Base-by-base conservation (phyloP, 106 monocot species). In the Ottelia alismoides region DNA sequence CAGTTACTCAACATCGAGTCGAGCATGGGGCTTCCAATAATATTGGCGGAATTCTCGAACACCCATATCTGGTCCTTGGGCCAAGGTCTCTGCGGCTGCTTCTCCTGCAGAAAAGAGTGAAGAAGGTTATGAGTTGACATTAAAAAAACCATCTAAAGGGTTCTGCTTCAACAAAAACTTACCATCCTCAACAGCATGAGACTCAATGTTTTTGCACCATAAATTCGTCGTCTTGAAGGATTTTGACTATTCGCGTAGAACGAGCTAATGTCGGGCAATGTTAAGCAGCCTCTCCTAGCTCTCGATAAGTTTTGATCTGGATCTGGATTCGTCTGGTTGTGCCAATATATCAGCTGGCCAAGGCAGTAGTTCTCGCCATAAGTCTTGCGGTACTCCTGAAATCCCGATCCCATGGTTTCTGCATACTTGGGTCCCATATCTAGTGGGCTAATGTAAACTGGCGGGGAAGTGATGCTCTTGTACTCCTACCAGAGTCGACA, bases 261-360 rank as follows among this genome's bases (percentile, higher is more conserved):
- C 32, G 96, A 96, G 25, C 78, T 51, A 2, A 96, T 25, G 46
- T 85, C 81, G 10, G 96, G 96, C 48, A 89, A 49, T 3, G 64
- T 65, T 65, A 96, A 67, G 57, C 96, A 96, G 28, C 96, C 96
- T 50, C 72, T 81, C 58, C 85, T 63, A 51, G 79, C 72, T 65
- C 78, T 84, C 18, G 51, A 65, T 53, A 96, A 72, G 61, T 59
- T 69, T 48, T 25, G 57, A 53, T 96, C 96, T 0, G 96, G 96
- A 18, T 96, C 96, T 14, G 79, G 78, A 64, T 71, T 81, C 17
- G 69, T 76, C 62, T 79, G 84, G 67, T 73, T 76, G 53, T 88
- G 81, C 96, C 96, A 96, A 70, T 76, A 96, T 25, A 96, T 82
- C 30, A 96, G 73, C 81, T 96, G 96, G 11, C 84, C 81, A 63